Percentiles rank a stretch among this genome's conserved stretches.
Evolutionary conservation across 1,284 basidiomycete species (phyloP).

Genomic region (Ceratobasidium sp.): DNA sequence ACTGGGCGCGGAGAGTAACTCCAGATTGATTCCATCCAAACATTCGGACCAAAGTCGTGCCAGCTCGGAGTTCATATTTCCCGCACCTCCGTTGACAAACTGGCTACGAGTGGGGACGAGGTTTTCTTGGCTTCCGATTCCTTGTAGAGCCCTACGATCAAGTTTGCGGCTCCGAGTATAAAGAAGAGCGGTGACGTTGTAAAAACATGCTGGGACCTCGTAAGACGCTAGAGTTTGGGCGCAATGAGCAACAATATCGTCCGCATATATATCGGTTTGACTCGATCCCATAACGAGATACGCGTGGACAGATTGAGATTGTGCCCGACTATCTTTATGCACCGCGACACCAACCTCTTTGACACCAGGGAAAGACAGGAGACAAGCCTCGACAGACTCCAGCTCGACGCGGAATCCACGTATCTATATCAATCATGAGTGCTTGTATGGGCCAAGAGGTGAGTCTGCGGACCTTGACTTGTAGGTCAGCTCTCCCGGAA

Average conservation of each 20-base stretch:
- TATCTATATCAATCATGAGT: neutral
- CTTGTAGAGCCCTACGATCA: conserved; percentile 1
- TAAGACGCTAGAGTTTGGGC: conserved; percentile 2
- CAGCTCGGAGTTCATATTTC: neutral
- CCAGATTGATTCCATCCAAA: conserved; percentile 1
- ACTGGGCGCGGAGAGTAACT: neutral
- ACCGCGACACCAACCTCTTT: neutral
- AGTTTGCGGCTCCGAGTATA: neutral
- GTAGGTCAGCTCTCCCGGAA: neutral
- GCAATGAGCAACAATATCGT: conserved; percentile 8
- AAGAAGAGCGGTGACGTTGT: neutral
- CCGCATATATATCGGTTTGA: neutral
- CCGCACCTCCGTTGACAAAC: neutral
- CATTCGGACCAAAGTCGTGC: conserved; percentile 11
- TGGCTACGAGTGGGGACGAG: neutral
- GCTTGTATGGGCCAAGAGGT: neutral
- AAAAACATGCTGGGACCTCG: conserved; percentile 25
- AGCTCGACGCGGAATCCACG: conserved; percentile 29
- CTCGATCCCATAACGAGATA: conserved; percentile 12
- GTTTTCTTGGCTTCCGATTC: neutral
- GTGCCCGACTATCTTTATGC: neutral
- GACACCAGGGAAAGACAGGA: neutral
- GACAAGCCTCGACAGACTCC: conserved; percentile 18
- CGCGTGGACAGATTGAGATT: conserved; percentile 1
- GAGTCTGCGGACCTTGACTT: neutral